Conservation (phyloP, 805 yeast genomes). For the Grigorovia humatica region DNA sequence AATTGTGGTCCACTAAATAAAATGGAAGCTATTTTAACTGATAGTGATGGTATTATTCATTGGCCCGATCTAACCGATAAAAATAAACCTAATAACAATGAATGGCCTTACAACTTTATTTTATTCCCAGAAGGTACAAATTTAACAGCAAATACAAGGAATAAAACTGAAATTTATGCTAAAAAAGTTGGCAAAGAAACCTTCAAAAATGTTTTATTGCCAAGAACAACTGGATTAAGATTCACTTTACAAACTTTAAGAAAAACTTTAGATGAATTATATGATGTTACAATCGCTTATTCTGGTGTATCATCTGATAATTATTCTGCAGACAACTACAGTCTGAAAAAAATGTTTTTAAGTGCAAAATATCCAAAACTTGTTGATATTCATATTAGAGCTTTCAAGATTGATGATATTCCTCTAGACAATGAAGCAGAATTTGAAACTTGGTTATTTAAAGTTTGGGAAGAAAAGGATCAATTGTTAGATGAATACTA, state of each 20-base stretch:
- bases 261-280: slow-evolving; percentile 45
- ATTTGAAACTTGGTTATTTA: slow-evolving; percentile 69
- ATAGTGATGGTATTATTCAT: slow-evolving; percentile 18
- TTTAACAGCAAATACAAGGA: slow-evolving; percentile 53
- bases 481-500: slow-evolving; percentile 52
- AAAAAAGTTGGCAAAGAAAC: slow-evolving; percentile 37
- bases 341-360: slow-evolving; percentile 52
- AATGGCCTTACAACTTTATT: slow-evolving; percentile 58
- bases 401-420: slow-evolving; percentile 47
- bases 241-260: slow-evolving; percentile 49
- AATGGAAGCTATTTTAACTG: slow-evolving; percentile 14
- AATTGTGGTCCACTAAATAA: slow-evolving; percentile 46
- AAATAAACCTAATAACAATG: neutral
- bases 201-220: slow-evolving; percentile 62
- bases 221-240: slow-evolving; percentile 73
- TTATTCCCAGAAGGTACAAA: slow-evolving; percentile 96
- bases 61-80: slow-evolving; percentile 20
- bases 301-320: slow-evolving; percentile 52
- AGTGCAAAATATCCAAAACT: slow-evolving; percentile 61
- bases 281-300: slow-evolving; percentile 80
- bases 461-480: slow-evolving; percentile 75
- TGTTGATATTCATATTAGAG: slow-evolving; percentile 56
- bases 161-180: slow-evolving; percentile 49
- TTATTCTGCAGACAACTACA: slow-evolving; percentile 70
- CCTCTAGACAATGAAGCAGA: slow-evolving; percentile 46